A percentile compares a stretch with the other conserved stretches of the same genome.
Conservation (phyloP, 164 flowering plant species). For the Houttuynia cordata region DNA sequence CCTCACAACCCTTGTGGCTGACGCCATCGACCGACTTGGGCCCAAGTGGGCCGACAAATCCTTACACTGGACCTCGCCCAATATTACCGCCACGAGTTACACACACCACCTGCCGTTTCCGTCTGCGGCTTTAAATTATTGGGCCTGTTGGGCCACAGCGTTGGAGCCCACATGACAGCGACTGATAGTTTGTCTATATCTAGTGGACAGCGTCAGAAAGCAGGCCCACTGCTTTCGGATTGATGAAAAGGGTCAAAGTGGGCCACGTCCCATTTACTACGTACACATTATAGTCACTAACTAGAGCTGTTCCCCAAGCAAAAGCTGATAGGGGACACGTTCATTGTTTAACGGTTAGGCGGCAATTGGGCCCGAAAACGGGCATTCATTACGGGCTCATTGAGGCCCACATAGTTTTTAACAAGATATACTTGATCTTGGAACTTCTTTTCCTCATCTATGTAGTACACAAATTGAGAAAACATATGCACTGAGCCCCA, state of each 20-base stretch:
- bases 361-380: background rate
- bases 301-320: background rate
- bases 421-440: too few species aligned
- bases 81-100: too few species aligned
- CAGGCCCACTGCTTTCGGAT: too few species aligned
- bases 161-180: background rate
- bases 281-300: background rate
- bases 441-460: background rate
- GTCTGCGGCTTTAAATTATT: too few species aligned
- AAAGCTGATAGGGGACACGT: background rate
- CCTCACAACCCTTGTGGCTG: background rate
- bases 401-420: too few species aligned
- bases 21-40: background rate
- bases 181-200: background rate
- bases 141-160: background rate
- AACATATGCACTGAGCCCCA: background rate
- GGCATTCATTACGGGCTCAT: background rate
- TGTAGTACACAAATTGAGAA: background rate
- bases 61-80: too few species aligned
- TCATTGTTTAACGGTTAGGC: background rate
- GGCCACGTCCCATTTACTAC: background rate
- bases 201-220: too few species aligned
- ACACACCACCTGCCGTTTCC: too few species aligned
- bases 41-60: background rate
- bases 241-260: background rate